These are phyloP conservation scores for Trichosporon ovoides DNA, from an alignment of 1,284 basidiomycete genomes.

Conservation along the genomic window DNA sequence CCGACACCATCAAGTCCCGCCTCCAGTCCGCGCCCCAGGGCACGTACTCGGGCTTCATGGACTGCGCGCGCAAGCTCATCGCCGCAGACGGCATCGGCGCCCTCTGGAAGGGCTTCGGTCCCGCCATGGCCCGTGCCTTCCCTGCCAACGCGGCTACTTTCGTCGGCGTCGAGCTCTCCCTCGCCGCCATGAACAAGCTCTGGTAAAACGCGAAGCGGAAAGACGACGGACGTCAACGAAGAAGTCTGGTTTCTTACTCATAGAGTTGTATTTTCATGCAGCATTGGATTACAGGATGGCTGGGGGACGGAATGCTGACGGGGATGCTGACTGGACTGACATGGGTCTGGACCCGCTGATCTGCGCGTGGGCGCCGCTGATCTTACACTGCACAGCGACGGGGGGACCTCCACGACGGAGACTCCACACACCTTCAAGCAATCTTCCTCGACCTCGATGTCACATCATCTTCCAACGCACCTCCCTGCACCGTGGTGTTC, in stretches of 20 bases:
- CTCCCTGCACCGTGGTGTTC: too few species aligned
- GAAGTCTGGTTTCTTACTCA: background rate
- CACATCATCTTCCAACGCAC: too few species aligned
- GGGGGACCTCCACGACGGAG: too few species aligned
- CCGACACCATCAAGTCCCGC: conserved; percentile 92
- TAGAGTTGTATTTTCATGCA: conserved; percentile 7
- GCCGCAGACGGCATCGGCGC: conserved; percentile 83
- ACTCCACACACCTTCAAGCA: too few species aligned
- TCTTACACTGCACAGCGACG: too few species aligned
- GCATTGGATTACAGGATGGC: background rate
- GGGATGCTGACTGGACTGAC: too few species aligned
- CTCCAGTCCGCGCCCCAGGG: conserved; percentile 95
- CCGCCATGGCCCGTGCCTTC: conserved; percentile 81
- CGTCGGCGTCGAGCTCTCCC: conserved; percentile 48
- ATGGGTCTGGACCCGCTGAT: too few species aligned
- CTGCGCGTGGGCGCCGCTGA: too few species aligned
- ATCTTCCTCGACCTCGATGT: too few species aligned
- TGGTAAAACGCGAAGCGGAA: conserved; percentile 26
- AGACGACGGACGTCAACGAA: background rate
- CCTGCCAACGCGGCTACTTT: conserved; percentile 55
- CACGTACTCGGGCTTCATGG: conserved; percentile 88
- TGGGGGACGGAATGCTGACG: too few species aligned
- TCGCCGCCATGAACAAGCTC: conserved; percentile 47
- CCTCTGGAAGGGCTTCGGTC: conserved; percentile 95
- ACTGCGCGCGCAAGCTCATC: conserved; percentile 88